A percentile compares a stretch with the other conserved stretches of the same genome.
phyloP scores from a whole-genome alignment of 176 grass and related monocot species.

The Olyra latifolia region DNA sequence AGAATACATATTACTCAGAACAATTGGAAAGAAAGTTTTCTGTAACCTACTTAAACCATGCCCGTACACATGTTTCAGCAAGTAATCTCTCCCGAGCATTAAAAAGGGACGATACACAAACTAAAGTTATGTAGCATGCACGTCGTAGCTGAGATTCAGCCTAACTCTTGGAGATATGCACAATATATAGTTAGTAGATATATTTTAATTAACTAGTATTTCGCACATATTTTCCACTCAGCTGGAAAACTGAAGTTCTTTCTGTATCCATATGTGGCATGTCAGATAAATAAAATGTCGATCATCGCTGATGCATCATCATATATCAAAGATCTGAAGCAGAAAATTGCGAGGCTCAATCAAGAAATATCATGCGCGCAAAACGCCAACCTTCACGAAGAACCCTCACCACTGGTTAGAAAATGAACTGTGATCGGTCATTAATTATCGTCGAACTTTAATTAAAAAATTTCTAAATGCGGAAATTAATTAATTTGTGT shows the following conservation, averaged over 20 bases:
- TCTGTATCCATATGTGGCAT: neutral
- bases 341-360: slow-evolving; percentile 65
- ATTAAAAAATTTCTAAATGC: neutral
- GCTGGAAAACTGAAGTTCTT: neutral
- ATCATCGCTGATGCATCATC: slow-evolving; percentile 72
- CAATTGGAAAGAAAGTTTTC: neutral
- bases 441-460: neutral
- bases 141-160: neutral
- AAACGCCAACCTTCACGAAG: slow-evolving; percentile 14
- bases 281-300: slow-evolving; percentile 60
- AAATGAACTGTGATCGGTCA: neutral
- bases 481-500: neutral
- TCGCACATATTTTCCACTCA: neutral
- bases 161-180: neutral
- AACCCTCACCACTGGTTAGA: slow-evolving; percentile 42
- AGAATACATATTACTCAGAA: neutral
- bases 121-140: neutral
- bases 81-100: neutral
- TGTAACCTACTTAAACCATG: too few species aligned
- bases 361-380: slow-evolving; percentile 44
- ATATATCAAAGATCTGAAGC: slow-evolving; percentile 77
- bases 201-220: neutral
- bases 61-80: neutral
- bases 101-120: neutral
- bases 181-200: neutral